These are phyloP conservation scores for Veloboletus limbatus DNA, from an alignment of 1,284 basidiomycete genomes.

Conservation along the genomic window DNA sequence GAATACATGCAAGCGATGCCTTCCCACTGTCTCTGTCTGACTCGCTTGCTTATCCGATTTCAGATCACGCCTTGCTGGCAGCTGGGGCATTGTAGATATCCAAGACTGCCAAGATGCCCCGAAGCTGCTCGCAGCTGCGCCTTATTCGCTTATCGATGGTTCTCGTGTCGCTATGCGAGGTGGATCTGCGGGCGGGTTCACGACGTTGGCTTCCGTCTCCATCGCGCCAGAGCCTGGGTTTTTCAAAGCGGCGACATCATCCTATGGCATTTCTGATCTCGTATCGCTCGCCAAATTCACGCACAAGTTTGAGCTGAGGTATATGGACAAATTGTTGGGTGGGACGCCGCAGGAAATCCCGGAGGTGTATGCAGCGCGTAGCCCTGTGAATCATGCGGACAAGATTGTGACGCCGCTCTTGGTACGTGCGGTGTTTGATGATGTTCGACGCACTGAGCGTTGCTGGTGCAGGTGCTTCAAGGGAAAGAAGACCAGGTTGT, in stretches of 20 bases:
- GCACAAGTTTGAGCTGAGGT: conserved; percentile 68
- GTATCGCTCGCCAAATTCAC: conserved; percentile 47
- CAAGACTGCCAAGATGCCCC: conserved; percentile 31
- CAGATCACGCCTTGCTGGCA: conserved; percentile 31
- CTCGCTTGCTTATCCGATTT: not conserved
- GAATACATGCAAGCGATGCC: conserved; percentile 26
- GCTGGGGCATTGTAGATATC: conserved; percentile 32
- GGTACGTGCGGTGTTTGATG: conserved; percentile 7
- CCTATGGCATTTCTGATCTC: conserved; percentile 58
- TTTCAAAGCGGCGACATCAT: conserved; percentile 34
- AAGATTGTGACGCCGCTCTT: conserved; percentile 25
- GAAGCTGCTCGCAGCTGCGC: conserved; percentile 20
- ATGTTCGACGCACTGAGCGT: not conserved
- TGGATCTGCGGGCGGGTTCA: conserved; percentile 61
- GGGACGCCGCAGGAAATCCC: conserved; percentile 39
- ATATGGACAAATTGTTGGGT: conserved; percentile 53
- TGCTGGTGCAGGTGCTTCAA: conserved; percentile 43
- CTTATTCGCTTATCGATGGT: conserved; percentile 29
- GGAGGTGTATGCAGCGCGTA: conserved; percentile 30
- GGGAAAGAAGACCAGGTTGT: conserved; percentile 50
- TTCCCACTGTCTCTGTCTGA: not conserved
- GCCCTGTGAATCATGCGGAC: conserved; percentile 27
- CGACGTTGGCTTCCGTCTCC: conserved; percentile 45
- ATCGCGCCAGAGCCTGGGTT: conserved; percentile 41
- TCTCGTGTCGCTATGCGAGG: conserved; percentile 60